Conservation (phyloP, 805 yeast species). For the Candida michaelii region DNA sequence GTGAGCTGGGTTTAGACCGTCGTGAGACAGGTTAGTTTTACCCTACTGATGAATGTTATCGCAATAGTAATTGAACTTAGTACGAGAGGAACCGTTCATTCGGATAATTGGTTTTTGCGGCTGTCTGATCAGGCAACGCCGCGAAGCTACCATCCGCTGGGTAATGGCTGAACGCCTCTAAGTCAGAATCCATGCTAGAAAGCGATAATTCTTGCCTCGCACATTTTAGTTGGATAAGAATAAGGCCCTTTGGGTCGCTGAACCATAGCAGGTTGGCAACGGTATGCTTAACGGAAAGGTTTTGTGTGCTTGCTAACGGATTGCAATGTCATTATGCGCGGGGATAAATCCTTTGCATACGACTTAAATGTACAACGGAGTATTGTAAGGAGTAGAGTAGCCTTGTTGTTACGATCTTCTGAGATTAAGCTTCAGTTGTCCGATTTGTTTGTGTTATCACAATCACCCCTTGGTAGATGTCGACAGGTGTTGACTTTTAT, state of each 20-base stretch:
- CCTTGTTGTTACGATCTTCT: slow-evolving; percentile 52
- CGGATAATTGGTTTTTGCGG: slow-evolving; percentile 48
- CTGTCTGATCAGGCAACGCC: slow-evolving; percentile 48
- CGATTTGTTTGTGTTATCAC: slow-evolving; percentile 13
- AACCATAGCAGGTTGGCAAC: slow-evolving; percentile 41
- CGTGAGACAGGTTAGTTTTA: slow-evolving; percentile 47
- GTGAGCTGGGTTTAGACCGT: slow-evolving; percentile 45
- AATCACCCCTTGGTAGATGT: slow-evolving; percentile 14
- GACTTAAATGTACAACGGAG: slow-evolving; percentile 47
- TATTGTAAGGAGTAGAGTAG: slow-evolving; percentile 49
- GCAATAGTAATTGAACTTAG: slow-evolving; percentile 43
- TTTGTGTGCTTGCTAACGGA: slow-evolving; percentile 40
- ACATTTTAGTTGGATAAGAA: slow-evolving; percentile 42
- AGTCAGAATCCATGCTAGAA: slow-evolving; percentile 19
- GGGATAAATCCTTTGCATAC: slow-evolving; percentile 12
- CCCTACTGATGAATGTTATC: slow-evolving; percentile 34
- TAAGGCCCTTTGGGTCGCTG: slow-evolving; percentile 42
- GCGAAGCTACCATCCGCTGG: slow-evolving; percentile 52
- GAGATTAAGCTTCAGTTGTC: slow-evolving; percentile 13
- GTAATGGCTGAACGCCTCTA: slow-evolving; percentile 44
- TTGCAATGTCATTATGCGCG: slow-evolving; percentile 43
- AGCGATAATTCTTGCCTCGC: slow-evolving; percentile 45
- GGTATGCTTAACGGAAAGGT: slow-evolving; percentile 40
- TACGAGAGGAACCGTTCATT: slow-evolving; percentile 49
- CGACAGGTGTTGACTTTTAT: slow-evolving; percentile 13